Conservation (phyloP, 495 filamentous ascomycete species). For the Penicillium subrubescens region DNA sequence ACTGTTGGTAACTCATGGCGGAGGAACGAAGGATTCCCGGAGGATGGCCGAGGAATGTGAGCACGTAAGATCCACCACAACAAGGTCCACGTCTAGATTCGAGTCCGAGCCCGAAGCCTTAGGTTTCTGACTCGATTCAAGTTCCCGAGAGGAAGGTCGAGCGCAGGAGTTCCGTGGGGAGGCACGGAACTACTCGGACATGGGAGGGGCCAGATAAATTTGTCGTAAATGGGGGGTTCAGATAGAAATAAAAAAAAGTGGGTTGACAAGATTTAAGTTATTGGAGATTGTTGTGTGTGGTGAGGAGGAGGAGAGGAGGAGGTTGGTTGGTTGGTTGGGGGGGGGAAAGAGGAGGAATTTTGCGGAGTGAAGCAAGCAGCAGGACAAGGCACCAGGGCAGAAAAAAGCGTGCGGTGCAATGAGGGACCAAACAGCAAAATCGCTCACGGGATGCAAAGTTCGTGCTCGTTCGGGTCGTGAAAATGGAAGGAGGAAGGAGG, state of each 20-base stretch:
- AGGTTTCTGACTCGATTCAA: neutral
- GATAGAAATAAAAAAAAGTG: neutral
- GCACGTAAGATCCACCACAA: constrained; percentile 45
- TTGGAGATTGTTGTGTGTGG: neutral
- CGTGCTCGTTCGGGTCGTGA: constrained; percentile 25
- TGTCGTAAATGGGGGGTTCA: neutral
- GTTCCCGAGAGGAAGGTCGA: neutral
- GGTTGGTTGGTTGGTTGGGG: neutral
- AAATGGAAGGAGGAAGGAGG: constrained; percentile 19
- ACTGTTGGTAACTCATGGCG: constrained; percentile 60
- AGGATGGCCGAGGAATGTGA: constrained; percentile 42
- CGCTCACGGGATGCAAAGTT: constrained; percentile 30
- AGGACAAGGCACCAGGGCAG: constrained; percentile 7
- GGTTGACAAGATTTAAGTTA: neutral
- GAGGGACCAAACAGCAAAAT: constrained; percentile 21
- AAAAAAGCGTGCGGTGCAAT: constrained; percentile 9
- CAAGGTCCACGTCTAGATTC: constrained; percentile 30
- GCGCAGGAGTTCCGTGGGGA: constrained; percentile 15
- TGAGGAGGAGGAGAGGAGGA: neutral
- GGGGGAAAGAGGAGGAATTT: constrained; percentile 7
- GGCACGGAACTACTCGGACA: constrained; percentile 25
- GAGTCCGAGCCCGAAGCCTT: neutral
- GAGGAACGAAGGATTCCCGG: constrained; percentile 37
- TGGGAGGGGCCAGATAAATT: constrained; percentile 7
- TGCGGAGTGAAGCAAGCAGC: neutral